Conservation (phyloP, 1,284 basidiomycete species). For the Cryptococcus sp. region DNA sequence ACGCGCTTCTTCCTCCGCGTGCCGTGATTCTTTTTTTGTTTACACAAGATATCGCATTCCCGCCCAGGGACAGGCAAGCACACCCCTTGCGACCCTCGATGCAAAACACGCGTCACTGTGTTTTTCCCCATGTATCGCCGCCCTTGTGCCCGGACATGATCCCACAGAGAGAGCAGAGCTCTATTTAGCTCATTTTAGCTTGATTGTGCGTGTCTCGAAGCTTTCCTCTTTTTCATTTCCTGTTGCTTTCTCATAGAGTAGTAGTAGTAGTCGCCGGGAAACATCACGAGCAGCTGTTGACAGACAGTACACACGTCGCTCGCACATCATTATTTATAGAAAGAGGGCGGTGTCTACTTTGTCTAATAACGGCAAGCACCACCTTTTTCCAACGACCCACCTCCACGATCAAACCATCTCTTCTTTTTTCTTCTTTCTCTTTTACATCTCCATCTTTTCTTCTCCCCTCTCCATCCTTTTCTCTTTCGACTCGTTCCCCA, state of each 20-base stretch:
- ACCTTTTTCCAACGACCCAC: too few relatives aligned
- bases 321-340: too few relatives aligned
- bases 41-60: too few relatives aligned
- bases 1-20: too few relatives aligned
- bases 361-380: too few relatives aligned
- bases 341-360: too few relatives aligned
- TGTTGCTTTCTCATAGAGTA: constrained; percentile 1
- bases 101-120: not conserved
- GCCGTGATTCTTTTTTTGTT: too few relatives aligned
- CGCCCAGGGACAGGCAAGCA: not conserved
- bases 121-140: not conserved
- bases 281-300: too few relatives aligned
- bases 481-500: constrained; percentile 1
- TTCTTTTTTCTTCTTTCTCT: constrained; percentile 1
- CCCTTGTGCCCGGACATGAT: not conserved
- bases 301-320: too few relatives aligned
- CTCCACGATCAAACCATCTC: too few relatives aligned
- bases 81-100: not conserved
- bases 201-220: not conserved
- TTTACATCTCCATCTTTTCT: constrained; percentile 4
- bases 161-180: not conserved
- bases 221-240: not conserved
- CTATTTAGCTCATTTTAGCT: not conserved
- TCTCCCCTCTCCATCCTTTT: not conserved
- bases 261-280: not conserved